A percentile compares a stretch with the other conserved stretches of the same genome.
phyloP scores from a whole-genome alignment of 148 eudicot species.

The Polygonum aviculare region DNA sequence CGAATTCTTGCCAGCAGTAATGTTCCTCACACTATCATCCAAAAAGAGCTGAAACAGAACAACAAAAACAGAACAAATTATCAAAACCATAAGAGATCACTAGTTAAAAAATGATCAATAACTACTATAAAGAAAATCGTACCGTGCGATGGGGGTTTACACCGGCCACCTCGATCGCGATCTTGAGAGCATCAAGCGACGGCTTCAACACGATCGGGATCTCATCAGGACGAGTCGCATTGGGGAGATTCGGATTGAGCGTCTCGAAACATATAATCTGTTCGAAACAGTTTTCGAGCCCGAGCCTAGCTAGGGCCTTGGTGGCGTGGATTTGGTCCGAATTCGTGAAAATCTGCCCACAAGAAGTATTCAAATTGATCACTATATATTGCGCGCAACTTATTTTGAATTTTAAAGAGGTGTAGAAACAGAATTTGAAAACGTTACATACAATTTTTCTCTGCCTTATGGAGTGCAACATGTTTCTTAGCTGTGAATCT shows the following conservation, averaged over 20 bases:
- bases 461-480: slow-evolving; percentile 52
- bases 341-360: slow-evolving; percentile 72
- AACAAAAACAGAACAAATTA: not conserved
- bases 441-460: slow-evolving; percentile 54
- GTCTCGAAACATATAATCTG: slow-evolving; percentile 81
- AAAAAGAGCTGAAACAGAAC: slow-evolving; percentile 53
- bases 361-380: not conserved
- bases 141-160: slow-evolving; percentile 74
- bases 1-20: slow-evolving; percentile 59
- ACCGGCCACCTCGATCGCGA: slow-evolving; percentile 51
- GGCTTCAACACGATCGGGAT: slow-evolving; percentile 72
- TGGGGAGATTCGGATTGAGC: slow-evolving; percentile 59
- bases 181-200: slow-evolving; percentile 55
- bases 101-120: not conserved
- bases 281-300: slow-evolving; percentile 69
- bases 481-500: slow-evolving; percentile 48
- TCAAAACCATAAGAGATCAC: not conserved
- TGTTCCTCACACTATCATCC: slow-evolving; percentile 61
- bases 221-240: slow-evolving; percentile 47
- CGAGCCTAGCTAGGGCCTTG: slow-evolving; percentile 55
- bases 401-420: not conserved
- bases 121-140: not conserved
- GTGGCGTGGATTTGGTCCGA: slow-evolving; percentile 66
- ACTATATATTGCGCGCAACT: not conserved
- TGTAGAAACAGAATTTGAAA: not conserved